Conservation (phyloP, 495 filamentous ascomycete species). For the Hyaloscypha variabilis region DNA sequence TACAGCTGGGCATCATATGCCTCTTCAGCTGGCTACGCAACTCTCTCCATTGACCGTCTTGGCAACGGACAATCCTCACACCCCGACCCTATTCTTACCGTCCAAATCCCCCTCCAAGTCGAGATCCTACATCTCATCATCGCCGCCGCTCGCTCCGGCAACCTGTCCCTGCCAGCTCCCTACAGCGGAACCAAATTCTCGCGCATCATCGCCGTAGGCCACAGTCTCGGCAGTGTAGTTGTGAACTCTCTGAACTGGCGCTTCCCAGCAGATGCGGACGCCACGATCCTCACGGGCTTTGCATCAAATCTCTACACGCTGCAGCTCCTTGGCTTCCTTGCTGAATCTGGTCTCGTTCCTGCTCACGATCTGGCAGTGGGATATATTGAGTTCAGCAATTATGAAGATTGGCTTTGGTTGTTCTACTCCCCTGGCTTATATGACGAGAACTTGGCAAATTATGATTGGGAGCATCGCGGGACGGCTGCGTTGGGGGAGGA, state of each 20-base stretch:
- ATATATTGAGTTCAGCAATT: conserved; percentile 26
- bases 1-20: conserved; percentile 31
- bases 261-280: conserved; percentile 57
- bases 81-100: conserved; percentile 54
- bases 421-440: conserved; percentile 46
- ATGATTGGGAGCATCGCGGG: conserved; percentile 13
- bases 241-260: conserved; percentile 46
- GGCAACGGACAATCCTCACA: conserved; percentile 58
- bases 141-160: not conserved
- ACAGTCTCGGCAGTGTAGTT: conserved; percentile 53
- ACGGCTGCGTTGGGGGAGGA: conserved; percentile 29
- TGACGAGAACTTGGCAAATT: not conserved
- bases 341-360: conserved; percentile 37
- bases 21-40: conserved; percentile 29
- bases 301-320: conserved; percentile 7
- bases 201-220: conserved; percentile 52
- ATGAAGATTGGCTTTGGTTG: conserved; percentile 17
- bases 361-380: conserved; percentile 11
- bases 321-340: too few species aligned
- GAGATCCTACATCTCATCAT: conserved; percentile 30
- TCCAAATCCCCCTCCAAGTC: conserved; percentile 53
- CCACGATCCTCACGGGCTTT: conserved; percentile 61
- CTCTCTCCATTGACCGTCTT: conserved; percentile 43
- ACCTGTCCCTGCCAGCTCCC: not conserved
- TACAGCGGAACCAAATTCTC: conserved; percentile 2